Evolutionary conservation across 768 basidiomycete species (phyloP), one percentile per base, ranked within the genome.

Genomic region (Collybia nuda): DNA sequence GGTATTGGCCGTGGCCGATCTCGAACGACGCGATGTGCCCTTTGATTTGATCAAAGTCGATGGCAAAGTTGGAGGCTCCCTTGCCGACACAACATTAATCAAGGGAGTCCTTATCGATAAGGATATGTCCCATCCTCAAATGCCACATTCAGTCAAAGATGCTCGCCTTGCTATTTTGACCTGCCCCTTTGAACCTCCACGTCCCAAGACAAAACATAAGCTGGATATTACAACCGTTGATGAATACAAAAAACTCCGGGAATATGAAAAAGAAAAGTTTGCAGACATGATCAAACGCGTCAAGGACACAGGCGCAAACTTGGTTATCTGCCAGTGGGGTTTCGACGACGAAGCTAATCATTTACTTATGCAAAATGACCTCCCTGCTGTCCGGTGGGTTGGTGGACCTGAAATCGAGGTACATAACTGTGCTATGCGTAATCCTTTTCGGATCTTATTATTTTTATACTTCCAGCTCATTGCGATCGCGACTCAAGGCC

Each of bases 301-400:
- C 51, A 96, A 98, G 68, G 88, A 96, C 60, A 90, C 95, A 14
- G 97, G 97, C 32, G 96, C 97, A 12, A 99, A 99, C 70, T 72
- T 99, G 52, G 97, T 99, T 57, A 98, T 99, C 60, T 99, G 97
- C 70, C 97, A 99, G 66, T 99, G 97, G 97, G 97, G 97, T 53
- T 99, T 99, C 64, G 97, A 99, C 65, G 97, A 99, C 63, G 97
- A 99, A 72, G 97, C 97, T 39, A 99, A 99, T 65, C 97, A 98
- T 66, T 58, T 98, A 60, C 70, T 99, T 56, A 93, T 98, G 92
- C 94, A 97, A 75, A 98, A 98, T 60, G 92, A 95, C 12, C 77
- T 99, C 29, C 97, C 97, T 38, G 91, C 97, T 23, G 96, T 98
- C 24, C 81, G 97, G 65, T 98, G 97, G 97, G 97, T 99, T 49